Base-by-base conservation (phyloP, 2,329 filamentous ascomycete species). In the Fusarium brevicatenulatum region DNA sequence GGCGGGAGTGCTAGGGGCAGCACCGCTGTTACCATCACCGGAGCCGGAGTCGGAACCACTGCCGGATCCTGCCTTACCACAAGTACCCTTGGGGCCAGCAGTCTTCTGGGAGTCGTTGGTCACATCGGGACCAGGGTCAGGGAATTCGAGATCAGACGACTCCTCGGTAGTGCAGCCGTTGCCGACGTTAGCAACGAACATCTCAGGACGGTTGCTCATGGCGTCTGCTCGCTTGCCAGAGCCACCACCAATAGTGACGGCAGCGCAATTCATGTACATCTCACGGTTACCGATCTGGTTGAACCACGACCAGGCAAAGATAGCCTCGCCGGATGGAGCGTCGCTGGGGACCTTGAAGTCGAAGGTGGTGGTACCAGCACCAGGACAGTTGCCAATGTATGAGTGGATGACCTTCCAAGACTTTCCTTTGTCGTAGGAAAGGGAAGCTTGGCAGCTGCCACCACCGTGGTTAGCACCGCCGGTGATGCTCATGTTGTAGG, bases 221-320 rank as follows among this genome's bases (percentile, higher is more conserved):
- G 84, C 57, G 10, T 72, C 43, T 34, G 73, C 70, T 19, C 82
- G 81, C 78, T 82, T 82, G 59, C 64, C 70, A 54, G 78, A 78
- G 54, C 81, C 80, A 34, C 82, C 81, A 61, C 80, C 82, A 78
- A 95, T 90, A 70, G 88, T 89, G 75, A 95, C 88, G 57, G 88
- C 86, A 12, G 93, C 93, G 78, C 93, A 96, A 83, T 94, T 94
- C 91, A 94, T 94, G 87, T 96, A 96, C 89, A 93, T 93, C 81
- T 95, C 93, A 53, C 93, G 88, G 83, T 95, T 95, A 32, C 93
- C 93, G 44, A 92, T 82, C 72, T 90, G 85, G 85, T 94, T 94
- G 83, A 93, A 91, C 91, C 91, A 93, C 32, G 90, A 90, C 93
- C 93, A 95, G 42, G 90, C 90, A 56, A 95, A 88, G 49, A 95